Conservation (phyloP, 2,329 filamentous ascomycete genomes). For the Colletotrichum sp. region DNA sequence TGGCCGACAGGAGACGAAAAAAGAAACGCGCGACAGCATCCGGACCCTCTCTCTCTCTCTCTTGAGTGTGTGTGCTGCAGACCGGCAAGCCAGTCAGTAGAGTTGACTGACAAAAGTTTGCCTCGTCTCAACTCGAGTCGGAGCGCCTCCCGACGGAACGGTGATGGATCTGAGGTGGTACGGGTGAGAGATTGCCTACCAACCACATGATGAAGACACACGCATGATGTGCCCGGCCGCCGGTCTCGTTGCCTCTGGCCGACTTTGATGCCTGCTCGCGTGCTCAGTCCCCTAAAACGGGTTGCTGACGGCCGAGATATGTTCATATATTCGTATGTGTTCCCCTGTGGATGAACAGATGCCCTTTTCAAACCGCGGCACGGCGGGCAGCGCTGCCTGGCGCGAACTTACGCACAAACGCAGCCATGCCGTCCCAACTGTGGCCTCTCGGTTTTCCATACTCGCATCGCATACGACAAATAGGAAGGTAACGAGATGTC, state of each 20-base stretch:
- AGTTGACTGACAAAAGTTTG: neutral
- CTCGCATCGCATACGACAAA: neutral
- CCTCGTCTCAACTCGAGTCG: neutral
- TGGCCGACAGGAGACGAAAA: neutral
- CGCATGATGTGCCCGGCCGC: neutral
- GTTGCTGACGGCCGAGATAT: neutral
- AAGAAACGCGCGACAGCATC: neutral
- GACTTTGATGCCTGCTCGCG: neutral
- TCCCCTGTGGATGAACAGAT: neutral
- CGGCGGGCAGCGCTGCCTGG: neutral
- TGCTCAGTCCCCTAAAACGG: neutral
- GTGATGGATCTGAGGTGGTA: neutral
- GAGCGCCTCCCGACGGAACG: neutral
- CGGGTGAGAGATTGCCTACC: neutral
- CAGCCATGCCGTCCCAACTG: neutral
- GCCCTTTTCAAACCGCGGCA: neutral
- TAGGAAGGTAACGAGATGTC: neutral
- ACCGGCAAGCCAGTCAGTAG: neutral
- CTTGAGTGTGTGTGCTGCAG: neutral
- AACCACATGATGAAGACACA: neutral
- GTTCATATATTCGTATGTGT: neutral
- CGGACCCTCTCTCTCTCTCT: neutral
- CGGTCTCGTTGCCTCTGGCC: neutral
- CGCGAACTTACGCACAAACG: neutral
- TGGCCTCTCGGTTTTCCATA: neutral